Evolutionary conservation across 345 rosid species (phyloP), one percentile per base, ranked within the genome.

Genomic region (Sisymbrium irio): DNA sequence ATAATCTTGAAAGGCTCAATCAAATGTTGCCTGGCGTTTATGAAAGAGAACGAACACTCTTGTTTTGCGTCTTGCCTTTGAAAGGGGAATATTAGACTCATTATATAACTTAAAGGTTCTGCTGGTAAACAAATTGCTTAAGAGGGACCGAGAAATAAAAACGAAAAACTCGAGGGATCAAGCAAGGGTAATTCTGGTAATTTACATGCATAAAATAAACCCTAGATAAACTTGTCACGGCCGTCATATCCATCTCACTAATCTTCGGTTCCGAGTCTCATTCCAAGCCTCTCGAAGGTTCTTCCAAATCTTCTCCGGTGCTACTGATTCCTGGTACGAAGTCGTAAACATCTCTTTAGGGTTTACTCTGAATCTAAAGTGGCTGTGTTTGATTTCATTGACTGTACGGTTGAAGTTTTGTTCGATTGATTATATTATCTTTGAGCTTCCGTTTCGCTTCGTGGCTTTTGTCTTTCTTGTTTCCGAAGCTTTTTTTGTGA

Each of bases 271-370:
- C 22, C 42, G 51, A 71, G 36, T 10, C 0, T 25, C 13, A 4
- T 35, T 47, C 42, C 4, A 5, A n/a, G n/a, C n/a, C n/a, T n/a
- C n/a, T n/a, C n/a, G n/a, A n/a, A 27, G 51, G 65, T 25, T 19
- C 25, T 46, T 13, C 42, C 53, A 36, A 53, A 25, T 37, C 73
- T 40, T 50, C 56, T 62, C 55, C 72, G 65, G 45, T 37, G 76
- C 71, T 57, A 35, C 75, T 36, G 0, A 22, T 63, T 37, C 8
- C 55, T 45, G 83, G 86, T 83, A 78, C 78, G 78, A 20, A 46
- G 5, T 65, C 72, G 7, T 47, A 42, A 18, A 32, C 54, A 28
- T 56, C 33, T 54, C 19, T 67, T 18, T 17, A 41, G 44, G 53
- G 20, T 9, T 55, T 55, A 53, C n/a, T 63, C 8, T 36, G 51